Evolutionary conservation across 495 filamentous ascomycete genomes (phyloP).

Genomic region (Aspergillus steynii): DNA sequence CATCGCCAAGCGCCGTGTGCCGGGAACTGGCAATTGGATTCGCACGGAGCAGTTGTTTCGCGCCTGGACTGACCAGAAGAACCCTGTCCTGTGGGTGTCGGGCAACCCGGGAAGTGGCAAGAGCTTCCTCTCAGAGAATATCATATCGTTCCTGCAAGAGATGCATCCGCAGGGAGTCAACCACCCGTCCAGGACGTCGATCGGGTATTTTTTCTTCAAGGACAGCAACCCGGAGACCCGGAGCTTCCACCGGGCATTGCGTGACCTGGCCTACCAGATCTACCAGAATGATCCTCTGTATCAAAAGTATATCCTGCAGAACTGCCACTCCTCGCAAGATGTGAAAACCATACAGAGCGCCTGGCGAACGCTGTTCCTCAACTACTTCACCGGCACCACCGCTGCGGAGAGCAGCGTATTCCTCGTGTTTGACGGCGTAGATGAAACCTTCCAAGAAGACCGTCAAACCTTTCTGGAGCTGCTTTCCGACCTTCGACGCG

Average conservation of each 20-base stretch:
- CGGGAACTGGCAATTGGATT: conserved; percentile 38
- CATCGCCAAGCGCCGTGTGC: conserved; percentile 26
- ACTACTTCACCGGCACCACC: conserved; percentile 24
- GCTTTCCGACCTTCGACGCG: conserved; percentile 15
- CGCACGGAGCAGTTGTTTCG: conserved; percentile 24
- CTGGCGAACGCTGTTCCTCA: conserved; percentile 31
- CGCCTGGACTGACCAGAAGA: conserved; percentile 24
- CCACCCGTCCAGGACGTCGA: conserved; percentile 8
- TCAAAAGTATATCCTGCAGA: conserved; percentile 20
- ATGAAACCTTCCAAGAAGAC: conserved; percentile 32
- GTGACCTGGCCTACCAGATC: conserved; percentile 35
- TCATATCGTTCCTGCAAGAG: conserved; percentile 25
- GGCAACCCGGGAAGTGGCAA: conserved; percentile 37
- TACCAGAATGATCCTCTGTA: conserved; percentile 31
- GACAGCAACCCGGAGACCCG: conserved; percentile 31
- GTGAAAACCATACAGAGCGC: conserved; percentile 30
- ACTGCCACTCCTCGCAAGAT: conserved; percentile 16
- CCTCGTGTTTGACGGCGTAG: conserved; percentile 35
- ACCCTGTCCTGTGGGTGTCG: conserved; percentile 32
- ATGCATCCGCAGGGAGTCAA: conserved; percentile 13
- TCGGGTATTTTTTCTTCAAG: conserved; percentile 39
- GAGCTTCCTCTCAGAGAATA: conserved; percentile 30
- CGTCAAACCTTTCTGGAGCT: conserved; percentile 22
- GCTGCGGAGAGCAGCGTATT: conserved; percentile 22
- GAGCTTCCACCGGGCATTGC: conserved; percentile 28